Evolutionary conservation across 495 filamentous ascomycete genomes (phyloP).

Genomic region (Penicillium pulvis): DNA sequence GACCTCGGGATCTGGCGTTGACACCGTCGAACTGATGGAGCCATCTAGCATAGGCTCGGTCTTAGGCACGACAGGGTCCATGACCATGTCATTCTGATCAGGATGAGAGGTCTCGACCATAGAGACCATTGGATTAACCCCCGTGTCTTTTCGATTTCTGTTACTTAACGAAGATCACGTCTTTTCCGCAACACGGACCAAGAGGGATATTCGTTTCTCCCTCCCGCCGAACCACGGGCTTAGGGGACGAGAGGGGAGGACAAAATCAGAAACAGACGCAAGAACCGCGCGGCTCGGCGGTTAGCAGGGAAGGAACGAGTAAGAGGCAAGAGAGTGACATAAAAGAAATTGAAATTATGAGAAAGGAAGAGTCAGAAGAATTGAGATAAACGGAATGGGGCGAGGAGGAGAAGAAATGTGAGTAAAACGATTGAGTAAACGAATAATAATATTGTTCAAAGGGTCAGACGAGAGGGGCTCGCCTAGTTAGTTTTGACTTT

Average conservation of each 20-base stretch:
- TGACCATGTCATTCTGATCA: constrained; percentile 45
- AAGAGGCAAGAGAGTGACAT: constrained; percentile 43
- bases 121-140: constrained; percentile 44
- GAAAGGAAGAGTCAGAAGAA: constrained; percentile 40
- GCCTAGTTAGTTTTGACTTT: constrained; percentile 21
- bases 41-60: constrained; percentile 49
- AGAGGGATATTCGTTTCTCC: constrained; percentile 17
- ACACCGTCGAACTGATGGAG: constrained; percentile 50
- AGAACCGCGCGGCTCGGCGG: constrained; percentile 51
- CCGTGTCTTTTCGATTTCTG: constrained; percentile 3
- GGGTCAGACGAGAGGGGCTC: constrained; percentile 24
- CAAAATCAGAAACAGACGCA: constrained; percentile 33
- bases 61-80: constrained; percentile 49
- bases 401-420: constrained; percentile 26
- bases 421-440: constrained; percentile 44
- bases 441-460: constrained; percentile 24
- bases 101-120: constrained; percentile 47
- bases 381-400: constrained; percentile 30
- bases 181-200: constrained; percentile 17
- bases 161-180: constrained; percentile 14
- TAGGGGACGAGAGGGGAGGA: constrained; percentile 8
- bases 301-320: constrained; percentile 39
- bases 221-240: constrained; percentile 22
- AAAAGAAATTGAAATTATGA: constrained; percentile 47
- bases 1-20: constrained; percentile 60